Evolutionary conservation across 257 asterid species (phyloP).

Genomic region (Solanum sejunctum): DNA sequence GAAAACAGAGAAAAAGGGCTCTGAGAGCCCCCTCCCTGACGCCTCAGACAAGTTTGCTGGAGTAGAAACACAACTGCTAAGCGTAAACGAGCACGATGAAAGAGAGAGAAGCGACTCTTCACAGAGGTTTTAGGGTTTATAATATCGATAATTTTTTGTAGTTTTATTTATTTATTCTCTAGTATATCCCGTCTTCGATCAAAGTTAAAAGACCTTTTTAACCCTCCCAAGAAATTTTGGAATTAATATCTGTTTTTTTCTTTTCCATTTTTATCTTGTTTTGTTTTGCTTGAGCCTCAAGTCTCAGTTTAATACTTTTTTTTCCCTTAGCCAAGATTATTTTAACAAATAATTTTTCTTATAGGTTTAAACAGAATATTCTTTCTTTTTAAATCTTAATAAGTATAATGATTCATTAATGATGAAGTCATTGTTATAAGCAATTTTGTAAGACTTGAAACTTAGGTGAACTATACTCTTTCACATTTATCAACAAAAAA

Average conservation of each 20-base stretch:
- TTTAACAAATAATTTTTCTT: not conserved
- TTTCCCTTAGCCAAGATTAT: not conserved
- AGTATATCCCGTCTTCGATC: not conserved
- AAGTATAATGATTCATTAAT: not conserved
- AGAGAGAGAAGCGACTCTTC: not conserved
- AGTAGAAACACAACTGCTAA: not conserved
- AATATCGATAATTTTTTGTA: not conserved
- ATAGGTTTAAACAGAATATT: not conserved
- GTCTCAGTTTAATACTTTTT: not conserved
- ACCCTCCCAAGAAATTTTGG: not conserved
- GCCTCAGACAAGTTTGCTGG: not conserved
- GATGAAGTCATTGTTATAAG: not conserved
- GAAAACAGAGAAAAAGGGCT: not conserved
- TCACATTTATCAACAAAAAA: not conserved
- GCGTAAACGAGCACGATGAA: not conserved
- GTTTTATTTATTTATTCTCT: not conserved
- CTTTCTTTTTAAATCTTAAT: not conserved
- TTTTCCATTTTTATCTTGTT: not conserved
- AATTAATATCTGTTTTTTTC: not conserved
- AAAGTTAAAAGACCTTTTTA: not conserved
- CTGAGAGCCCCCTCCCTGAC: not conserved
- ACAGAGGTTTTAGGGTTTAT: constrained; percentile 1
- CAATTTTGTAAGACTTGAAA: not conserved
- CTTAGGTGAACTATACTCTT: not conserved
- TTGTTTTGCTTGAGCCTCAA: not conserved